phyloP scores from a whole-genome alignment of 345 rosid species.

The Diplotaxis tenuifolia region DNA sequence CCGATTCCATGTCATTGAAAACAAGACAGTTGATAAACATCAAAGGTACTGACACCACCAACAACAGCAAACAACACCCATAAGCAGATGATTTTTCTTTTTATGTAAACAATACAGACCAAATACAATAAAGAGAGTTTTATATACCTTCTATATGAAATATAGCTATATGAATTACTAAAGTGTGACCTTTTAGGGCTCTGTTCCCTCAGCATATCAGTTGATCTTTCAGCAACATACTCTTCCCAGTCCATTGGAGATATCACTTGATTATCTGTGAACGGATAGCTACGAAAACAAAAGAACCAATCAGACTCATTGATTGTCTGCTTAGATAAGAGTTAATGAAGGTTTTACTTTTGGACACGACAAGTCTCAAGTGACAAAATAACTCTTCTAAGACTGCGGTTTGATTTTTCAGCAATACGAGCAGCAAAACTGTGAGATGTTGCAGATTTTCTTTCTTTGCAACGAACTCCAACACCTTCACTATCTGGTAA shows the following conservation, averaged over 20 bases:
- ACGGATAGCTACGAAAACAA: constrained; percentile 59
- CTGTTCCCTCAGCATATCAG: constrained; percentile 91
- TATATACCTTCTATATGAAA: constrained; percentile 83
- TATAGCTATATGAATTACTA: constrained; percentile 23
- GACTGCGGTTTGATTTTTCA: constrained; percentile 79
- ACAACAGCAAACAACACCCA: not conserved
- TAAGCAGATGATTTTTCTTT: not conserved
- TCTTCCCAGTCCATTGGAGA: constrained; percentile 98
- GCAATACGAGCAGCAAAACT: constrained; percentile 83
- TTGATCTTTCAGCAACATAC: constrained; percentile 77
- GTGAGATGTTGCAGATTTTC: constrained; percentile 77
- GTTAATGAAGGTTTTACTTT: constrained; percentile 56
- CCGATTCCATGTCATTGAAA: not conserved
- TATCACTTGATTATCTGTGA: constrained; percentile 65
- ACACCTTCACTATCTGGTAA: constrained; percentile 65
- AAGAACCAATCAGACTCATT: not conserved
- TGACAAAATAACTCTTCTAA: constrained; percentile 79
- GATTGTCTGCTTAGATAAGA: not conserved
- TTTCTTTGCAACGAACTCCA: constrained; percentile 83
- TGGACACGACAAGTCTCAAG: constrained; percentile 85
- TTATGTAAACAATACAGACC: not conserved
- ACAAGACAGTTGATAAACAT: not conserved
- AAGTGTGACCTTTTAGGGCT: constrained; percentile 71
- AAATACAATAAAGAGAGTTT: not conserved
- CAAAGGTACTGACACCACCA: not conserved